phyloP scores from a whole-genome alignment of 345 rosid species.

The Iberis pinnata region DNA sequence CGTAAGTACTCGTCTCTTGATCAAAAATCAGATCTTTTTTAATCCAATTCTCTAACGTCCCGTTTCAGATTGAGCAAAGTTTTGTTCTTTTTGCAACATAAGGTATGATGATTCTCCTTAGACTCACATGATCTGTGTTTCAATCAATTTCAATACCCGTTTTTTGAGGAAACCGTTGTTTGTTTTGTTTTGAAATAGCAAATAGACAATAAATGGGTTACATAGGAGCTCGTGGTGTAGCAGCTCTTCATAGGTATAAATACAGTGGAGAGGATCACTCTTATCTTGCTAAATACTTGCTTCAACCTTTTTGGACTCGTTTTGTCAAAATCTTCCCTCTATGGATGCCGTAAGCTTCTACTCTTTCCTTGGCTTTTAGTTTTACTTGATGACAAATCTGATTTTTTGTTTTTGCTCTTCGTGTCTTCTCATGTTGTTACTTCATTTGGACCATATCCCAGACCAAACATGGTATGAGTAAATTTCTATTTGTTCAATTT shows the following conservation, averaged over 20 bases:
- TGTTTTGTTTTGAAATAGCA: slow-evolving; percentile 8
- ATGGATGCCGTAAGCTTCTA: slow-evolving; percentile 91
- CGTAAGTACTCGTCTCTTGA: slow-evolving; percentile 20
- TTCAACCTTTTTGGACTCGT: slow-evolving; percentile 91
- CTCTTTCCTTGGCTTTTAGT: background rate
- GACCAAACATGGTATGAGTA: slow-evolving; percentile 81
- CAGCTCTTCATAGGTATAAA: slow-evolving; percentile 75
- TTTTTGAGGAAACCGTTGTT: background rate
- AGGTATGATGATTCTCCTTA: slow-evolving; percentile 10
- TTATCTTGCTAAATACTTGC: slow-evolving; percentile 73
- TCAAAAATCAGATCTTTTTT: background rate
- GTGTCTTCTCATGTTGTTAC: slow-evolving; percentile 21
- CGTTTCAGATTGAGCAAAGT: slow-evolving; percentile 16
- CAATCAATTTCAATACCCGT: slow-evolving; percentile 4
- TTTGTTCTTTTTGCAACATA: background rate
- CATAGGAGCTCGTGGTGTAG: slow-evolving; percentile 77
- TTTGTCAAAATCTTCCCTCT: slow-evolving; percentile 86
- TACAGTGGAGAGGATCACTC: slow-evolving; percentile 96
- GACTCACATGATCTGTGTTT: slow-evolving; percentile 22
- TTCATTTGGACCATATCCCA: slow-evolving; percentile 38
- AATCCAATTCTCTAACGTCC: background rate
- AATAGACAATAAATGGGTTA: slow-evolving; percentile 56
- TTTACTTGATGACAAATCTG: slow-evolving; percentile 2
- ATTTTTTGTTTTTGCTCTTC: slow-evolving; percentile 20
- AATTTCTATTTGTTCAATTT: slow-evolving; percentile 11